These are phyloP conservation scores for Rubia balearica DNA, from an alignment of 305 asterid genomes.

Conservation along the genomic window DNA sequence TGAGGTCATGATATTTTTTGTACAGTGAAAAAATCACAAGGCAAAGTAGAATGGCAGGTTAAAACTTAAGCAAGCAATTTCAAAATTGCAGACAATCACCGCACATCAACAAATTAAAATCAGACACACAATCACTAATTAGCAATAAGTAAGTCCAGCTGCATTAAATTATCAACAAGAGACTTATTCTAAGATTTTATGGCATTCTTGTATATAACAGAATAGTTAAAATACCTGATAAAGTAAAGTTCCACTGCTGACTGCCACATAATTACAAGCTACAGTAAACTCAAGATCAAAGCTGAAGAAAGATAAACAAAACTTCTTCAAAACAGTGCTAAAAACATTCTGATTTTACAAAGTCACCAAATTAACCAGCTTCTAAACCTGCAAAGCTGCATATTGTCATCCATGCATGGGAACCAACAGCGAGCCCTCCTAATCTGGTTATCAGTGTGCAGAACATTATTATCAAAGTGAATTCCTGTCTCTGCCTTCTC, in stretches of 20 bases:
- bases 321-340: constrained; percentile 16
- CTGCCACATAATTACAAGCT: constrained; percentile 82
- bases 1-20: background rate
- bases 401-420: constrained; percentile 94
- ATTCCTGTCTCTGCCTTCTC: constrained; percentile 98
- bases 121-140: background rate
- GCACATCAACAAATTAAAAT: background rate
- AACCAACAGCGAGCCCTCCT: constrained; percentile 99
- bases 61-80: background rate
- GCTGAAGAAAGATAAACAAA: constrained; percentile 39
- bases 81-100: background rate
- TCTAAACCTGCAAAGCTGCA: constrained; percentile 83
- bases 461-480: constrained; percentile 66
- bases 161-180: background rate
- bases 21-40: background rate
- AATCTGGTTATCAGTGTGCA: constrained; percentile 88
- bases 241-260: constrained; percentile 89
- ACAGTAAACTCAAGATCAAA: constrained; percentile 96
- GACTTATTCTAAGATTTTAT: background rate
- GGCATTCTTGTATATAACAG: background rate
- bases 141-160: background rate
- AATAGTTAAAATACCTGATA: constrained; percentile 53
- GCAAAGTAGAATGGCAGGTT: background rate
- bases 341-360: constrained; percentile 3
- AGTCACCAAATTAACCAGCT: constrained; percentile 3